Evolutionary conservation across 2,329 filamentous ascomycete genomes (phyloP).

Genomic region (Tolypocladium pustulatum): DNA sequence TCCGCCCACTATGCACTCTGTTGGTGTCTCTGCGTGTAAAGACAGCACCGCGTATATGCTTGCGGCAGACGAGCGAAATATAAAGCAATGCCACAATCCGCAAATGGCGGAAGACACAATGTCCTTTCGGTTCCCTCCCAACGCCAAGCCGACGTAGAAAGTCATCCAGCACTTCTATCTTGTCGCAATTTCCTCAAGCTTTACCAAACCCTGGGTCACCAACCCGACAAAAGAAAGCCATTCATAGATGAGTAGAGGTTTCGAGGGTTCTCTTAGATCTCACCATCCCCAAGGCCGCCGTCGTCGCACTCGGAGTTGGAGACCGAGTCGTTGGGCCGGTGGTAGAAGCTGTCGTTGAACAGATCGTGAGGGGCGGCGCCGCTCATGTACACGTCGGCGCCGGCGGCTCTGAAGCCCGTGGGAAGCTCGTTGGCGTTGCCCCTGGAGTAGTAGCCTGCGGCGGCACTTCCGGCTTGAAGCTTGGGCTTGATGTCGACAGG

Average conservation of each 20-base stretch:
- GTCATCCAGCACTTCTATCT: neutral
- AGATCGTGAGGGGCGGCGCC: neutral
- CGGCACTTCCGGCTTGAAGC: neutral
- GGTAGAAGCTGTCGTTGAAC: neutral
- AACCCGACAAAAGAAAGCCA: neutral
- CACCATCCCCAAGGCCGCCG: slow-evolving; percentile 22
- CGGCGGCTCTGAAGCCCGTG: slow-evolving; percentile 3
- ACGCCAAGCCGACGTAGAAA: neutral
- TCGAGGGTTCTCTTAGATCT: slow-evolving; percentile 15
- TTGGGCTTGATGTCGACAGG: neutral
- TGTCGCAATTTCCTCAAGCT: neutral
- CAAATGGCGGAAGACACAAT: neutral
- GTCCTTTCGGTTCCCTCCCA: neutral
- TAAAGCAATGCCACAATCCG: neutral
- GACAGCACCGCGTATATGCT: neutral
- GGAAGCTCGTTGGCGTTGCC: neutral
- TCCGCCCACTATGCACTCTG: no score
- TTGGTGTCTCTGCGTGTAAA: neutral
- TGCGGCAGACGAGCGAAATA: neutral
- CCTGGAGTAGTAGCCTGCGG: neutral
- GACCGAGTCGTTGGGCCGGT: neutral
- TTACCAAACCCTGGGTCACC: neutral
- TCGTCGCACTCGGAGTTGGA: slow-evolving; percentile 9
- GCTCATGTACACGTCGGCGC: slow-evolving; percentile 6
- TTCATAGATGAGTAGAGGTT: neutral